Evolutionary conservation across 257 asterid genomes (phyloP).

Genomic region (Cynanchum wilfordii): DNA sequence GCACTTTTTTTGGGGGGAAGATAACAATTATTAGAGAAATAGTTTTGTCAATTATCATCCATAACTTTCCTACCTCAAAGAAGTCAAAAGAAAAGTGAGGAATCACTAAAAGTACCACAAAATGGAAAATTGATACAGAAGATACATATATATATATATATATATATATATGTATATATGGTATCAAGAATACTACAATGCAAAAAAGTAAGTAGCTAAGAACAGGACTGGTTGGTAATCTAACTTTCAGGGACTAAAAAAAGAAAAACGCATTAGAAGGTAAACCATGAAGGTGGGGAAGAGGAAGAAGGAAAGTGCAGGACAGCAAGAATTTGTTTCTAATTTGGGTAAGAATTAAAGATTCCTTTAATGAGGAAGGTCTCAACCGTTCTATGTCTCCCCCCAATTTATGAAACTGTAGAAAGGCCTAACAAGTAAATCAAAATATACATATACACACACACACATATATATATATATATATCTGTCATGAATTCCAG

Average conservation of each 20-base stretch:
- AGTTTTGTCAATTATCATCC: background rate
- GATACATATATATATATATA: background rate
- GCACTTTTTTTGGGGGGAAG: background rate
- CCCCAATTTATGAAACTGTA: background rate
- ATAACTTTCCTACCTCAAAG: slow-evolving; percentile 1
- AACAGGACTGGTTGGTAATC: slow-evolving; percentile 10
- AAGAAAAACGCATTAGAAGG: background rate
- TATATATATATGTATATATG: background rate
- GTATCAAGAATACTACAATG: slow-evolving; percentile 1
- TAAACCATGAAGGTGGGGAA: background rate
- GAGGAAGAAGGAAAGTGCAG: slow-evolving; percentile 5
- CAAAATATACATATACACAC: too few species aligned
- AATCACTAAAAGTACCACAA: slow-evolving; percentile 11
- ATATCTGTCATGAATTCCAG: background rate
- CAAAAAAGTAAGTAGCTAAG: slow-evolving; percentile 14
- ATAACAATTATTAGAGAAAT: too few species aligned
- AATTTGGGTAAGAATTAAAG: background rate
- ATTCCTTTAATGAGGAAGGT: slow-evolving; percentile 4
- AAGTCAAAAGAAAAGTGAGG: slow-evolving; percentile 14
- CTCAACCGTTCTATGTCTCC: slow-evolving; percentile 1
- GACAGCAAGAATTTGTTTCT: background rate
- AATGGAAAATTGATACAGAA: background rate
- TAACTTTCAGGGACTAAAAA: background rate
- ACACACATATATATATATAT: too few species aligned
- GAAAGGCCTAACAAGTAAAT: slow-evolving; percentile 7